Evolutionary conservation across 371 early-diverging fungal genomes (phyloP), one percentile per base, ranked within the genome.

Genomic region (Nematocida ausubeli): DNA sequence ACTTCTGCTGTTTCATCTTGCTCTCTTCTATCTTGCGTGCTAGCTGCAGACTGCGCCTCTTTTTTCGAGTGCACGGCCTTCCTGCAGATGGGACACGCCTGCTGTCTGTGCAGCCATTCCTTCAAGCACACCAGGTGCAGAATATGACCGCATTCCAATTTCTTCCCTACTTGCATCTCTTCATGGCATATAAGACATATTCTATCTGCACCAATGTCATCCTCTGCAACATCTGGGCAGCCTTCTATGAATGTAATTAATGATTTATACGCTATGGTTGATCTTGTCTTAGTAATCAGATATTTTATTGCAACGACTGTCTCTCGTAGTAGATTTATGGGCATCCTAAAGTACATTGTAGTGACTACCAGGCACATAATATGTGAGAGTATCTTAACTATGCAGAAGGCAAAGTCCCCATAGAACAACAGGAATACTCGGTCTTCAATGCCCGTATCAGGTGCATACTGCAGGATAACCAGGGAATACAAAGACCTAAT

Each of bases 31-130:
- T 44, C 47, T 44, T 9, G 9, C 28, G 22, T 1, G n/a, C 16
- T 19, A 12, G 16, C 5, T 1, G 50, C 24, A 32, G 30, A 22
- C 16, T 26, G 6, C 14, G 50, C 26, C 56, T 22, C 44, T 12
- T 16, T 37, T 40, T 75, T 75, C 3, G 35, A 16, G 26, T 19
- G 24, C 9, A 75, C 55, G 19, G 51, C 78, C 34, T 62, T 75
- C 60, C 90, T 88, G 87, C 98, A 98, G 2, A 96, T 95, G 1
- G 98, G 98, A 82, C 98, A 98, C 63, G 90, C 91, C 81, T 94
- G 95, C 85, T 98, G 97, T 73, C 95, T 85, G 84, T 96, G 96
- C 39, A 96, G 88, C 98, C 98, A 98, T 83, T 92, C 92, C 63
- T 93, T 88, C 68, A 98, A 87, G 84, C 98, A 98, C 58, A 89